Base-by-base conservation (phyloP, 2,329 filamentous ascomycete species). In the Exophiala sp. region DNA sequence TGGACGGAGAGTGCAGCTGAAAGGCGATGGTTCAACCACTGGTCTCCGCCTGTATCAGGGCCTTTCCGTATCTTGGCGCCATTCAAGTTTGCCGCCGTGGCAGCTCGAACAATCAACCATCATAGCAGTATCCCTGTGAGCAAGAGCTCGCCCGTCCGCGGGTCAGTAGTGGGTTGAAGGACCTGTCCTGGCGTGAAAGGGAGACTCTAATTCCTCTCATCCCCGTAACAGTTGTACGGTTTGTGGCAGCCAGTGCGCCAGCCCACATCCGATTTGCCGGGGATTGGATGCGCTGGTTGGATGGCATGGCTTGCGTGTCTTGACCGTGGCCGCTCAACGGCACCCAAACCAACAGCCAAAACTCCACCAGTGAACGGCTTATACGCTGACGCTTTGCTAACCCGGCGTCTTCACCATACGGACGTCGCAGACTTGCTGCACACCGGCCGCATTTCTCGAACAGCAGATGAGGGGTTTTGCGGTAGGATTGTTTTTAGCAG, bases 191-290 rank as follows among this genome's bases (percentile, higher is more conserved):
- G 47, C 43, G 46, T 41, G 37, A 44, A 16, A 2, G 41, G 35
- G n/a, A n/a, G n/a, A n/a, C n/a, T n/a, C n/a, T n/a, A n/a, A n/a
- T 13, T 35, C 37, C 42, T 43, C 42, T 38, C 37, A 27, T 43
- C 14, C 34, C 32, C 18, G 27, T 13, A 35, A 10, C 30, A 29
- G 40, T 27, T 38, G 44, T 42, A 42, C 45, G 38, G 41, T 43
- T 38, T 51, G 48, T 55, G 48, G 48, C 52, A 51, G 48, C 52
- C 52, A 49, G 48, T 49, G 52, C 52, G 48, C 48, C 52, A 55
- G 52, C 48, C 52, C 29, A 55, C 52, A 48, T 22, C 34, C 45
- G 38, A 46, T 35, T 27, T 19, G 44, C 40, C 43, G 42, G 35
- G 52, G 52, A 55, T 55, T 55, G 52, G 34, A 48, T 48, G 23